A percentile compares a stretch with the other conserved stretches of the same genome.
phyloP scores from a whole-genome alignment of 176 grass and related monocot species.

The Avena insularis region DNA sequence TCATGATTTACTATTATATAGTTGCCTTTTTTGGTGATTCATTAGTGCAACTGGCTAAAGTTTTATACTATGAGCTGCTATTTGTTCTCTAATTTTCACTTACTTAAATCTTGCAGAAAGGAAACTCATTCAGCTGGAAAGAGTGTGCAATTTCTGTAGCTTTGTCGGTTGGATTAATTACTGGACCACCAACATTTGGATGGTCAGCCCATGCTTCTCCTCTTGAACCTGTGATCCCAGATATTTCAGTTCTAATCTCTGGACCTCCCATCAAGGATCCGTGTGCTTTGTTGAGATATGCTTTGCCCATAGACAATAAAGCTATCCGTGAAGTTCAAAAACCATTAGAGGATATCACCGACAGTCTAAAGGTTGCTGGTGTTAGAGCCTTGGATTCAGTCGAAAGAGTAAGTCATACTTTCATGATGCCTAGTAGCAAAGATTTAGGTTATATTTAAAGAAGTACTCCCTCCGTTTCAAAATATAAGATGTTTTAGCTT shows the following conservation, averaged over 20 bases:
- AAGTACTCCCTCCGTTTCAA: background rate
- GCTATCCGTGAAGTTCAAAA: conserved; percentile 97
- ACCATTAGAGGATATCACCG: conserved; percentile 90
- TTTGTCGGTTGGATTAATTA: conserved; percentile 79
- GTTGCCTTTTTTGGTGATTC: background rate
- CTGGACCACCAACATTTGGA: conserved; percentile 48
- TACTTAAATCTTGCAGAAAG: conserved; percentile 57
- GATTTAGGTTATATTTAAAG: conserved; percentile 22
- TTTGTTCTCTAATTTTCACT: conserved; percentile 31
- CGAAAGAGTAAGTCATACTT: conserved; percentile 83
- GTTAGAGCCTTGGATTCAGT: conserved; percentile 94
- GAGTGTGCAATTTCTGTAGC: conserved; percentile 85
- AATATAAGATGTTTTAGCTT: no score
- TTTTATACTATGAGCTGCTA: background rate
- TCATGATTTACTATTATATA: conserved; percentile 20
- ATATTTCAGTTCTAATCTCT: conserved; percentile 94
- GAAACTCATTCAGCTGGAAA: conserved; percentile 65
- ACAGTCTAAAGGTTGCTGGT: conserved; percentile 93
- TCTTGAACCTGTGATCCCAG: conserved; percentile 66
- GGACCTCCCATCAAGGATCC: conserved; percentile 99
- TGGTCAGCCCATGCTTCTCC: conserved; percentile 63
- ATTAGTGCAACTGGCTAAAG: background rate
- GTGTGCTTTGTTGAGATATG: conserved; percentile 93
- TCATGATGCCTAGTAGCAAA: background rate
- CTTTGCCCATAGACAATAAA: conserved; percentile 94